Evolutionary conservation across 2,329 filamentous ascomycete species (phyloP).

Genomic region (Xylariaceae sp.): DNA sequence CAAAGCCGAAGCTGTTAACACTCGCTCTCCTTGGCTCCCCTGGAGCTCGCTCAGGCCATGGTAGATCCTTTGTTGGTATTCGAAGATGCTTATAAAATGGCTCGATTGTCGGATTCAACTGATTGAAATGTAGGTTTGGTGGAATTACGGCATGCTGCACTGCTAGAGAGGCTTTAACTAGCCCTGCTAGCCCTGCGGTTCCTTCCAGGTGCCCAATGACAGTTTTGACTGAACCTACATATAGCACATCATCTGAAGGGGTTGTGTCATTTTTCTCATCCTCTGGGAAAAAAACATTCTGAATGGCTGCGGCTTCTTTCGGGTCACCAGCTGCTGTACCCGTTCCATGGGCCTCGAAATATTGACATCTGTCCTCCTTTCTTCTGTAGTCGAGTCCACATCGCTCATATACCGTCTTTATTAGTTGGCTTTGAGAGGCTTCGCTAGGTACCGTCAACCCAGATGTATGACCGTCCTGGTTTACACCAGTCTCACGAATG

Average conservation of each 20-base stretch:
- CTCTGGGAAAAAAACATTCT: slow-evolving; percentile 3
- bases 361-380: slow-evolving; percentile 26
- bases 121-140: slow-evolving; percentile 36
- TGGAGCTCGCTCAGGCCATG: slow-evolving; percentile 15
- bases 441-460: slow-evolving; percentile 14
- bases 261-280: background rate
- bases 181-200: slow-evolving; percentile 26
- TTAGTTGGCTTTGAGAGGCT: slow-evolving; percentile 5
- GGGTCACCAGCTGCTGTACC: slow-evolving; percentile 33
- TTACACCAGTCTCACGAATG: slow-evolving; percentile 9
- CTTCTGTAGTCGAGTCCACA: slow-evolving; percentile 5
- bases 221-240: slow-evolving; percentile 28
- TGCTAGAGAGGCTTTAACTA: slow-evolving; percentile 23
- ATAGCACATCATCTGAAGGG: slow-evolving; percentile 3
- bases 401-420: background rate
- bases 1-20: slow-evolving; percentile 31
- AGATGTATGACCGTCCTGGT: slow-evolving; percentile 11
- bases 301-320: slow-evolving; percentile 27
- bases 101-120: slow-evolving; percentile 29
- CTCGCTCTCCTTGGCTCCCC: slow-evolving; percentile 18
- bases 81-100: slow-evolving; percentile 24
- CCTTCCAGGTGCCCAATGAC: slow-evolving; percentile 30
- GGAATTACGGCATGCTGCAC: slow-evolving; percentile 23
- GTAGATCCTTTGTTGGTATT: slow-evolving; percentile 2
- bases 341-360: slow-evolving; percentile 36